These are phyloP conservation scores for Penicillium corylophilum DNA, from an alignment of 2,329 filamentous ascomycete species.

Conservation along the genomic window DNA sequence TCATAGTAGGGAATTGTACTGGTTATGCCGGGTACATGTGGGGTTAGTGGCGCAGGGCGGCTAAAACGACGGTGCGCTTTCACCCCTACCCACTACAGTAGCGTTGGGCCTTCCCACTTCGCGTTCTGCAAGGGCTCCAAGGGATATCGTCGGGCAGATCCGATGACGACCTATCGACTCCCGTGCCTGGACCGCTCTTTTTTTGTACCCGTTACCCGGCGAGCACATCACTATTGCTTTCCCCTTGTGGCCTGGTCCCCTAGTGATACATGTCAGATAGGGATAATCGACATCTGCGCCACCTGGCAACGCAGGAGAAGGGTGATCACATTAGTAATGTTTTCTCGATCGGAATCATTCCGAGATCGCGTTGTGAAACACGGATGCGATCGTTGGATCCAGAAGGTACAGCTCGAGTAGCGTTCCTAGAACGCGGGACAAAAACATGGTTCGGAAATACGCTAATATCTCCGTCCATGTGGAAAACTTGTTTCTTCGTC, in stretches of 20 bases:
- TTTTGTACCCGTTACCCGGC: not conserved
- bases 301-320: not conserved
- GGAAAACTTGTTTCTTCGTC: not conserved
- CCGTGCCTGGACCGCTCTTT: not conserved
- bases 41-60: not conserved
- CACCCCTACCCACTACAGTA: not conserved
- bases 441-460: slow-evolving; percentile 8
- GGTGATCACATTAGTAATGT: not conserved
- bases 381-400: not conserved
- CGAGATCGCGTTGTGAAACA: not conserved
- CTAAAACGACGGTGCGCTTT: not conserved
- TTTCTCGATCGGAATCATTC: too few relatives aligned
- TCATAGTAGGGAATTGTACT: not conserved
- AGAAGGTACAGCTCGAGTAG: not conserved
- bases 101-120: not conserved
- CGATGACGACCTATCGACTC: slow-evolving; percentile 11
- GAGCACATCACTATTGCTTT: not conserved
- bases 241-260: not conserved
- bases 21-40: not conserved
- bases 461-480: slow-evolving; percentile 16
- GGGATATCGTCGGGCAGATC: slow-evolving; percentile 17
- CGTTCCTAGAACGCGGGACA: slow-evolving; percentile 3
- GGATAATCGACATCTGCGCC: not conserved
- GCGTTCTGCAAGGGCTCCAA: slow-evolving; percentile 4
- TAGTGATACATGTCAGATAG: not conserved